phyloP scores from a whole-genome alignment of 305 asterid genomes.

The Caryopteris hybrid region DNA sequence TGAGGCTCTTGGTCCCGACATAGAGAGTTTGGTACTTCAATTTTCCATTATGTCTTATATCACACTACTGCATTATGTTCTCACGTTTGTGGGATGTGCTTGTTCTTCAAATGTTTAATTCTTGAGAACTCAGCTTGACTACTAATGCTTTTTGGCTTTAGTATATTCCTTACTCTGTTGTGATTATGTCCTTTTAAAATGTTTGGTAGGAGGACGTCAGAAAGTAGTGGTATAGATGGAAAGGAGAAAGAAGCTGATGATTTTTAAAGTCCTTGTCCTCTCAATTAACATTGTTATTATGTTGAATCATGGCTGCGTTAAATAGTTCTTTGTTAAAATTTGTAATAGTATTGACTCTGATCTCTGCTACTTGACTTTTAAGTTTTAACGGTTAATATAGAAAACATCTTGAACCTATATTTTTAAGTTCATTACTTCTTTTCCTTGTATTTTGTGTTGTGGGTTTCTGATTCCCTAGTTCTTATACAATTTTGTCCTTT shows the following conservation, averaged over 20 bases:
- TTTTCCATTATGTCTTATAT: slow-evolving; percentile 10
- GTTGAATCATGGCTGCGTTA: background rate
- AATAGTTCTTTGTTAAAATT: slow-evolving; percentile 5
- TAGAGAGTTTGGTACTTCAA: slow-evolving; percentile 80
- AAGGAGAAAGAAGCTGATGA: background rate
- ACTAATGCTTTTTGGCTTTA: background rate
- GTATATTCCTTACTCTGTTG: background rate
- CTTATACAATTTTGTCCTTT: background rate
- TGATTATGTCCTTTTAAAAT: background rate
- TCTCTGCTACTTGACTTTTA: background rate
- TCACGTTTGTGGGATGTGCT: background rate
- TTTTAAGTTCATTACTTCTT: background rate
- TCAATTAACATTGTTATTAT: background rate
- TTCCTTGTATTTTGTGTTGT: background rate
- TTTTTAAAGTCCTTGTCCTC: background rate
- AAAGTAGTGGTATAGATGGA: background rate
- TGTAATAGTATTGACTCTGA: background rate
- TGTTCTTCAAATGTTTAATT: background rate
- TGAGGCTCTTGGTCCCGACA: slow-evolving; percentile 91
- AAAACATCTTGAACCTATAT: background rate
- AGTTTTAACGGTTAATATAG: background rate
- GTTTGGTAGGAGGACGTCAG: background rate
- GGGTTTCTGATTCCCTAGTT: background rate
- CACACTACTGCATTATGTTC: slow-evolving; percentile 9
- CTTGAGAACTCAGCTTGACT: background rate